phyloP scores from a whole-genome alignment of 176 grass and related monocot genomes.

The Aegilops speltoides region DNA sequence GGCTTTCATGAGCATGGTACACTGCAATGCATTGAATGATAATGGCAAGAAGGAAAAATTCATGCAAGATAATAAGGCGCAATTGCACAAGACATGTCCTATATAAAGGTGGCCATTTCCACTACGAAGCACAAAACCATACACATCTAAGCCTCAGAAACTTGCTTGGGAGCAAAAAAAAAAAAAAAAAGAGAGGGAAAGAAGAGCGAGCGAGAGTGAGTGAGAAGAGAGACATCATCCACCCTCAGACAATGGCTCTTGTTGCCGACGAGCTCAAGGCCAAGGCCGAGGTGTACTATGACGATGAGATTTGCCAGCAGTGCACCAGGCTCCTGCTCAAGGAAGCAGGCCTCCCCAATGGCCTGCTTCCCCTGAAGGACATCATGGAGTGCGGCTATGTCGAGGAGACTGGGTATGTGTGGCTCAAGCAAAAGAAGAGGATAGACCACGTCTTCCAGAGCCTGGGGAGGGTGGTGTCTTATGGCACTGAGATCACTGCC shows the following conservation, averaged over 20 bases:
- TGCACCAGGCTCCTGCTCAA: conserved; percentile 70
- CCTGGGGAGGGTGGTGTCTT: conserved; percentile 68
- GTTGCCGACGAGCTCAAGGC: conserved; percentile 53
- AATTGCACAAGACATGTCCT: conserved; percentile 38
- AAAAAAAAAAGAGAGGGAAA: not conserved
- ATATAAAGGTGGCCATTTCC: conserved; percentile 44
- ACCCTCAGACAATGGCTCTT: conserved; percentile 44
- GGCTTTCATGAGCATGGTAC: conserved; percentile 38
- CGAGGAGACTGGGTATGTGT: conserved; percentile 90
- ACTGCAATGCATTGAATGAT: conserved; percentile 27
- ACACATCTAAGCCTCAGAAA: conserved; percentile 37
- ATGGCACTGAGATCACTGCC: conserved; percentile 74
- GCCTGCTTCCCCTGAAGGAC: conserved; percentile 78
- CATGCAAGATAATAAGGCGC: conserved; percentile 27
- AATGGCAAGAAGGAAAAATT: conserved; percentile 43
- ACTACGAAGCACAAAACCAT: conserved; percentile 27
- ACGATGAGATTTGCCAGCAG: conserved; percentile 69
- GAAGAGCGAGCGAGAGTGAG: not conserved
- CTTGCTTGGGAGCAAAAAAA: conserved; percentile 15
- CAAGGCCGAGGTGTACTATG: conserved; percentile 82
- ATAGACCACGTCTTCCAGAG: conserved; percentile 66
- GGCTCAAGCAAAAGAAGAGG: conserved; percentile 95
- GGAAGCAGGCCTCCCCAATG: conserved; percentile 78
- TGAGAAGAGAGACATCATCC: not conserved
- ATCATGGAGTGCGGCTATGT: conserved; percentile 78